Evolutionary conservation across 345 rosid genomes (phyloP), one percentile per base, ranked within the genome.

Genomic region (Ceriops decandra): DNA sequence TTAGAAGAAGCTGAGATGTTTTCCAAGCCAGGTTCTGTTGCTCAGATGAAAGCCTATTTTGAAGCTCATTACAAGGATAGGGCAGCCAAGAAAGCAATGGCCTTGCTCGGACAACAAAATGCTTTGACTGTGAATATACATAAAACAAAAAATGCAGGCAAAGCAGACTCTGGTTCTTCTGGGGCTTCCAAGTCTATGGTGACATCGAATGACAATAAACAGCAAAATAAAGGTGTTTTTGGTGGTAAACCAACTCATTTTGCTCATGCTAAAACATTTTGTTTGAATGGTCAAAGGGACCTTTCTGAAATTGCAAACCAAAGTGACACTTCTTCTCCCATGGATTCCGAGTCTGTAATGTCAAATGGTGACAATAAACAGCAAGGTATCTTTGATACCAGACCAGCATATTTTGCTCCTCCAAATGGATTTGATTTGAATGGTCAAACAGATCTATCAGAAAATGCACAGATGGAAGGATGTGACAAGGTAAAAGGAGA

Each of bases 1-100:
- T 72, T 90, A 70, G 98, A 95, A 77, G 99, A 95, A 77, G 92
- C 84, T 1, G 89, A 91, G 85, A 90, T 80, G 72, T 85, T 81
- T 60, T 85, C 95, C 2, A 90, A 81, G 74, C 95, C 96, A 33
- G 99, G 99, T 42, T 81, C 93, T 72, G 98, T 95, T 64, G 99
- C 99, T 31, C 77, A 87, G 81, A 95, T 84, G 92, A 91, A 75
- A 74, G 98, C 98, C 5, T 91, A 76, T 62, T 95, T 95, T 59
- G 99, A 95, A 81, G 96, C 89, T 68, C 92, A 84, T 77, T 90
- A 85, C 80, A 88, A 83, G 86, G 84, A 68, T 74, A 85, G 86
- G 78, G 95, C 98, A 64, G 85, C 88, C 46, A 73, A 74, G 80
- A 87, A 75, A 73, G 85, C 85, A 30, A 79, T 81, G 9, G 79